Evolutionary conservation across 2,329 filamentous ascomycete species (phyloP).

Genomic region (Sarocladium brachiariae): DNA sequence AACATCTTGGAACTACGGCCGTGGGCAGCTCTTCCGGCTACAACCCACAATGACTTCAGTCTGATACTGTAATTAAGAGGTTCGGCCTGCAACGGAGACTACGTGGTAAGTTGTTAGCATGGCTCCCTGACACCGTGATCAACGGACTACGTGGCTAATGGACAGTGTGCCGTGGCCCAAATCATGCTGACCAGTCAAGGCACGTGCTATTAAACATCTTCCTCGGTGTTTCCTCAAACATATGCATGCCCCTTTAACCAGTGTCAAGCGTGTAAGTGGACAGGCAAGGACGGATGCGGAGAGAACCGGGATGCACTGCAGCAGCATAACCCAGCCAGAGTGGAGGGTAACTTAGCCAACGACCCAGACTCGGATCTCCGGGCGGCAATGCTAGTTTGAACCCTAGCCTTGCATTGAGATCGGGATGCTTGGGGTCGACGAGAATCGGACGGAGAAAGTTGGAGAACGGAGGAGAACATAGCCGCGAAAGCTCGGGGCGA

Average conservation of each 20-base stretch:
- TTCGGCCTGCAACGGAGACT: no score
- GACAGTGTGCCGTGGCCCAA: no score
- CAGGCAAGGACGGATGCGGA: not conserved
- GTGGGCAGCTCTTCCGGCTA: no score
- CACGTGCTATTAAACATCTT: not conserved
- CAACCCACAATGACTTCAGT: no score
- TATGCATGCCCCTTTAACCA: no score
- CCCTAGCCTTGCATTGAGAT: not conserved
- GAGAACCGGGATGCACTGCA: not conserved
- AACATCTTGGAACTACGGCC: no score
- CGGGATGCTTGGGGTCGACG: not conserved
- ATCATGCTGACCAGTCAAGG: not conserved
- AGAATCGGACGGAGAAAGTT: constrained; percentile 3
- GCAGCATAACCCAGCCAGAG: not conserved
- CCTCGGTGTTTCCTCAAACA: not conserved
- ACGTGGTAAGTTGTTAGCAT: no score
- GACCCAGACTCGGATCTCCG: not conserved
- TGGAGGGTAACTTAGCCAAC: no score
- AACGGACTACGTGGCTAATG: no score
- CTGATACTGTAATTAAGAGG: no score
- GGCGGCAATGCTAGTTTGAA: not conserved
- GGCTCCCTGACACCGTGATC: no score
- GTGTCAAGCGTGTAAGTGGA: not conserved
- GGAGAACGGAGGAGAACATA: not conserved
- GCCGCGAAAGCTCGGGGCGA: constrained; percentile 1